These are phyloP conservation scores for Aspergillus piperis DNA, from an alignment of 2,329 filamentous ascomycete genomes.

Conservation along the genomic window DNA sequence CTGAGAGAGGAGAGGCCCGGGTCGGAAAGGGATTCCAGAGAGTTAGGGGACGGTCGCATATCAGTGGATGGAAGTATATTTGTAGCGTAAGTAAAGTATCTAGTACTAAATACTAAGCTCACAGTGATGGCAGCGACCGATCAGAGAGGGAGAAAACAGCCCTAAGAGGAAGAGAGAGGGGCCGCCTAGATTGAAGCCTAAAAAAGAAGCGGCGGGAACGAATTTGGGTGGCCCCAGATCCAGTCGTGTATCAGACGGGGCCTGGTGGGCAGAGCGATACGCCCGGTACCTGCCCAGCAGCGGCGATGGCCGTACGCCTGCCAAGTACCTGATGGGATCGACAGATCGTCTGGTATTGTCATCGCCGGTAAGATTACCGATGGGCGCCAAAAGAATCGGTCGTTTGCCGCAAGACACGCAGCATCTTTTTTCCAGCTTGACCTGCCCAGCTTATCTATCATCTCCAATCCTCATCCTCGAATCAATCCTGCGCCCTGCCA, in stretches of 20 bases:
- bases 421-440: slow-evolving; percentile 26
- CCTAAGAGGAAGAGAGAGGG: slow-evolving; percentile 12
- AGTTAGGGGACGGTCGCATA: neutral
- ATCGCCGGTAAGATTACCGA: slow-evolving; percentile 11
- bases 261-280: neutral
- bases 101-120: neutral
- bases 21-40: neutral
- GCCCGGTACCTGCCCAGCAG: slow-evolving; percentile 13
- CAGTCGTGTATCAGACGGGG: neutral
- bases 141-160: neutral
- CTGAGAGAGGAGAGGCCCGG: too few relatives aligned
- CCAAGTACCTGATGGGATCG: slow-evolving; percentile 20
- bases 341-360: slow-evolving; percentile 25
- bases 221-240: slow-evolving; percentile 20
- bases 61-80: neutral
- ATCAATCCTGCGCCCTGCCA: neutral
- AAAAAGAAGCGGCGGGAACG: slow-evolving; percentile 28
- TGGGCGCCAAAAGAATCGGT: neutral
- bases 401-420: slow-evolving; percentile 22
- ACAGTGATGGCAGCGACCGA: neutral
- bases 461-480: slow-evolving; percentile 9
- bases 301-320: slow-evolving; percentile 13
- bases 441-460: slow-evolving; percentile 21
- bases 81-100: neutral
- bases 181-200: slow-evolving; percentile 24